Percentiles rank a stretch among this genome's conserved stretches.
Conservation (phyloP, 441 rosid genomes). For the Biscutella laevigata region DNA sequence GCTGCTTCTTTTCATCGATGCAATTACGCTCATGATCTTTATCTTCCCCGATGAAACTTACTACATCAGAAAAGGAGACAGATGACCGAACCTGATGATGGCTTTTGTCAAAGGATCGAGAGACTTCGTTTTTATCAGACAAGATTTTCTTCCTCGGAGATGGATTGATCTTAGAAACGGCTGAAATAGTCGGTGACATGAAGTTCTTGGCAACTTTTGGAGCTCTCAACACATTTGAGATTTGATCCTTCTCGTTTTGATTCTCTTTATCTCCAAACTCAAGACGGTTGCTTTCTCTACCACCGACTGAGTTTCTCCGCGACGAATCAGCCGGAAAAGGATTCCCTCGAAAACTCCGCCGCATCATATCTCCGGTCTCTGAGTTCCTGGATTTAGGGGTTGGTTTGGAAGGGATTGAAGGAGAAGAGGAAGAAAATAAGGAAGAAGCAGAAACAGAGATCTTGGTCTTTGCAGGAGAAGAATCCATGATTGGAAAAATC, state of each 20-base stretch:
- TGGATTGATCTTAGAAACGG: constrained; percentile 59
- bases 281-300: constrained; percentile 32
- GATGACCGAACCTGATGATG: constrained; percentile 35
- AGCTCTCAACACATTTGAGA: constrained; percentile 29
- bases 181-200: constrained; percentile 88
- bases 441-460: not conserved
- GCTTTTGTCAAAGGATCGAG: constrained; percentile 31
- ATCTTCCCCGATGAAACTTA: constrained; percentile 21
- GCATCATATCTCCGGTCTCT: constrained; percentile 44
- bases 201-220: constrained; percentile 51
- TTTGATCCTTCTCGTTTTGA: constrained; percentile 36
- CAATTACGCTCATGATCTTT: constrained; percentile 16
- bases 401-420: constrained; percentile 27
- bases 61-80: constrained; percentile 33
- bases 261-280: constrained; percentile 65
- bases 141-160: constrained; percentile 74
- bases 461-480: constrained; percentile 30
- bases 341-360: constrained; percentile 56
- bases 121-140: constrained; percentile 48
- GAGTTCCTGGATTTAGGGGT: constrained; percentile 43
- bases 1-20: constrained; percentile 27
- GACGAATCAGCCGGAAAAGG: constrained; percentile 44
- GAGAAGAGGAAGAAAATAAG: constrained; percentile 17
- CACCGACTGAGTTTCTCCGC: constrained; percentile 34
- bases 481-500: constrained; percentile 34